phyloP scores from a whole-genome alignment of 441 rosid genomes.

The Adansonia madagascariensis region DNA sequence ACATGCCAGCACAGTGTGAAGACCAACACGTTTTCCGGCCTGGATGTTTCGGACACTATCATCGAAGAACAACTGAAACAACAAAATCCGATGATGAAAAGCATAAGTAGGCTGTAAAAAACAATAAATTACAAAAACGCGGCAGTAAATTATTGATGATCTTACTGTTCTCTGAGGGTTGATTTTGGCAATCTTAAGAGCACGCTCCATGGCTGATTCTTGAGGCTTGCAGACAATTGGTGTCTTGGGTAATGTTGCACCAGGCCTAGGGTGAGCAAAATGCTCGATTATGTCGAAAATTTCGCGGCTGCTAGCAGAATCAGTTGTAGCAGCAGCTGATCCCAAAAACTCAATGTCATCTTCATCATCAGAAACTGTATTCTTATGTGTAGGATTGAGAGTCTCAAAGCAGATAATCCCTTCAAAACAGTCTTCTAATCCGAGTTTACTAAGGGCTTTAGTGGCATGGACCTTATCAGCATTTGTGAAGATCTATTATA shows the following conservation, averaged over 20 bases:
- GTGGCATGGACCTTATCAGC: constrained; percentile 79
- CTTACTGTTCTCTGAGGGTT: constrained; percentile 83
- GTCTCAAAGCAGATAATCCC: constrained; percentile 92
- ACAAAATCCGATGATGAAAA: neutral
- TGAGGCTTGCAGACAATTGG: constrained; percentile 89
- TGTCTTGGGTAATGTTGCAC: constrained; percentile 56
- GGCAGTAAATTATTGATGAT: neutral
- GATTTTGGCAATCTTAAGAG: constrained; percentile 72
- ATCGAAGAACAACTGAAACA: constrained; percentile 82
- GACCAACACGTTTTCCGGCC: constrained; percentile 83
- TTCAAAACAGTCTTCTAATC: constrained; percentile 91
- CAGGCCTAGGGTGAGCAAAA: constrained; percentile 49
- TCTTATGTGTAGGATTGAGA: constrained; percentile 60
- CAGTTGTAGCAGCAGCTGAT: neutral
- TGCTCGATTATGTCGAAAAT: constrained; percentile 63
- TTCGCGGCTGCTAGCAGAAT: constrained; percentile 20
- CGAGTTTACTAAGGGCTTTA: constrained; percentile 68
- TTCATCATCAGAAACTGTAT: constrained; percentile 44
- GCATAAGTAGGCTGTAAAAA: neutral
- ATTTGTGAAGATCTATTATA: constrained; percentile 78
- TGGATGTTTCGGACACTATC: constrained; percentile 91
- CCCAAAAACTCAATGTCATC: constrained; percentile 52
- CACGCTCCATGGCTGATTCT: constrained; percentile 67
- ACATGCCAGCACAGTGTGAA: constrained; percentile 85
- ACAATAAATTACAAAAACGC: neutral